Evolutionary conservation across 345 rosid species (phyloP).

Genomic region (Camelina laxa): DNA sequence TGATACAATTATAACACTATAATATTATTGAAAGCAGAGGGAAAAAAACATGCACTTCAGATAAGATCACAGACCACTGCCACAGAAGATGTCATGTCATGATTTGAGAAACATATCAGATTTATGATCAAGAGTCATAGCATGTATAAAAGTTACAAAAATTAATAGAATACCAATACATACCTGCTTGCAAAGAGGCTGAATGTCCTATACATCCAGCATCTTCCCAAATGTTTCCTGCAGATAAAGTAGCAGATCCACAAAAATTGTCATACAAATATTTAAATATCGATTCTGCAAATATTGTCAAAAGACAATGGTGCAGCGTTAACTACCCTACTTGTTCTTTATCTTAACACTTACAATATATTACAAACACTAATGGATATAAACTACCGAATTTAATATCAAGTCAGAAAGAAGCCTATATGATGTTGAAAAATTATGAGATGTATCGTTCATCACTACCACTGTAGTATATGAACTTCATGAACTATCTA

Average conservation of each 20-base stretch:
- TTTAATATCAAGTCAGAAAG: background rate
- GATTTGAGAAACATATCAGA: background rate
- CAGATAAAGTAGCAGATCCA: background rate
- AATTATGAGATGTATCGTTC: background rate
- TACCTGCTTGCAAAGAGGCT: background rate
- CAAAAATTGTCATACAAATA: background rate
- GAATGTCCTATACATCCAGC: background rate
- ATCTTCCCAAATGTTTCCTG: background rate
- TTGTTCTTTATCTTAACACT: background rate
- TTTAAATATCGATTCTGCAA: background rate
- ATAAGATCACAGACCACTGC: too few species aligned
- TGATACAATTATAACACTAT: too few species aligned
- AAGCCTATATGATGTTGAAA: background rate
- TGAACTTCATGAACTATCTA: background rate
- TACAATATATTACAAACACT: background rate
- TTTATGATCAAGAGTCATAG: background rate
- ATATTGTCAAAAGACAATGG: too few species aligned
- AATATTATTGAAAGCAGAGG: too few species aligned
- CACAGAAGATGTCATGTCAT: too few species aligned
- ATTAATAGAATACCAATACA: background rate
- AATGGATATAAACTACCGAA: background rate
- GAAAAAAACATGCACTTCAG: too few species aligned
- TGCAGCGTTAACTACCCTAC: background rate
- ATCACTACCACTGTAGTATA: background rate
- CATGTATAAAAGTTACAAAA: background rate